Evolutionary conservation across 495 filamentous ascomycete species (phyloP).

Genomic region (Filosporella fistucella): DNA sequence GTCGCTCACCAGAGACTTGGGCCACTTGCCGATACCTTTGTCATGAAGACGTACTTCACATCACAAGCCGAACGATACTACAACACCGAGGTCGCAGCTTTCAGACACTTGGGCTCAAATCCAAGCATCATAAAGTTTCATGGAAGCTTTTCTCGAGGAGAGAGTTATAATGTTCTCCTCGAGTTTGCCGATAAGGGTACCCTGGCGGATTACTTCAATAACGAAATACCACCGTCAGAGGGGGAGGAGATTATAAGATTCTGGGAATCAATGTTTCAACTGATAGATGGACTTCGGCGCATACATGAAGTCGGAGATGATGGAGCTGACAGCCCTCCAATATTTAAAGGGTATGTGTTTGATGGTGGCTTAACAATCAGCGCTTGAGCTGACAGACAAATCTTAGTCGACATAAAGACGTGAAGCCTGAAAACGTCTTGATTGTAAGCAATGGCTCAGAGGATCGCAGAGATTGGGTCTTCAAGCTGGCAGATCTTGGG

Average conservation of each 20-base stretch:
- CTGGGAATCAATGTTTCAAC: slow-evolving; percentile 34
- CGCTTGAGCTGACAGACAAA: not conserved
- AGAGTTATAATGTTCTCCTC: slow-evolving; percentile 36
- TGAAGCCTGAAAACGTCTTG: slow-evolving; percentile 35
- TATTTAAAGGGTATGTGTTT: too few relatives aligned
- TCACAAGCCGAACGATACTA: slow-evolving; percentile 28
- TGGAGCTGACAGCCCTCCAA: too few relatives aligned
- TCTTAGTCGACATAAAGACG: slow-evolving; percentile 33
- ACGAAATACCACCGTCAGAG: slow-evolving; percentile 23
- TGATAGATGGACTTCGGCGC: slow-evolving; percentile 28
- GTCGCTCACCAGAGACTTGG: too few relatives aligned
- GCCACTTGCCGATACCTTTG: slow-evolving; percentile 27
- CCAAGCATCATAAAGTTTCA: slow-evolving; percentile 38
- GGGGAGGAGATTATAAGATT: slow-evolving; percentile 34
- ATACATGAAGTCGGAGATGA: slow-evolving; percentile 30
- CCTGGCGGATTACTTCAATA: slow-evolving; percentile 34
- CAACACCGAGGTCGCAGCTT: slow-evolving; percentile 31
- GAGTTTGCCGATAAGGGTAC: slow-evolving; percentile 41
- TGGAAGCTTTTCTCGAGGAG: slow-evolving; percentile 34
- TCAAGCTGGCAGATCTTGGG: slow-evolving; percentile 39
- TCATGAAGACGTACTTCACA: slow-evolving; percentile 36
- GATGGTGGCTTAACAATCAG: too few relatives aligned
- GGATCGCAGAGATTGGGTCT: slow-evolving; percentile 28
- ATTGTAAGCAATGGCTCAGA: slow-evolving; percentile 24
- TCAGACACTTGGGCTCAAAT: slow-evolving; percentile 20